phyloP scores from a whole-genome alignment of 805 yeast genomes.

The Lipomyces starkeyi region DNA sequence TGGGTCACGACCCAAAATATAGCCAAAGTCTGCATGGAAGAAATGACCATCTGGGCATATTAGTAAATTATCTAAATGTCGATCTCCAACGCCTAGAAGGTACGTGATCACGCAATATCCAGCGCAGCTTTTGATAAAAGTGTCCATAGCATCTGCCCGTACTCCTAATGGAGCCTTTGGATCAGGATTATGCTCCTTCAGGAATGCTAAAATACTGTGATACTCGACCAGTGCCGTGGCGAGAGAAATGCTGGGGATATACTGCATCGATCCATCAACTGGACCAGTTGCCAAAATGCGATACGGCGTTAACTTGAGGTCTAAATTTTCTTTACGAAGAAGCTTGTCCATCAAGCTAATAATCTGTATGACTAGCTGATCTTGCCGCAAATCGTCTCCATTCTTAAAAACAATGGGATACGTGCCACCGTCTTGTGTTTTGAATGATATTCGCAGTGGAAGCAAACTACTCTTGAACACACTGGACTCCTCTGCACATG shows the following conservation, averaged over 20 bases:
- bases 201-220: conserved; percentile 76
- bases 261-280: conserved; percentile 90
- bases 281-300: conserved; percentile 89
- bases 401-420: conserved; percentile 91
- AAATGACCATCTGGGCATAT: conserved; percentile 84
- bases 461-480: conserved; percentile 92
- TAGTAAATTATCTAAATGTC: conserved; percentile 90
- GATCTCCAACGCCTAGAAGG: conserved; percentile 93
- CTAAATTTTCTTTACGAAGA: conserved; percentile 86
- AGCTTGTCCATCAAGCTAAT: conserved; percentile 89
- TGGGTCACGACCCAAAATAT: conserved; percentile 95
- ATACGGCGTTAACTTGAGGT: conserved; percentile 85
- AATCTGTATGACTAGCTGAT: conserved; percentile 94
- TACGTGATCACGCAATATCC: conserved; percentile 98
- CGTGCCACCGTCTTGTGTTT: conserved; percentile 55
- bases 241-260: conserved; percentile 89
- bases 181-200: conserved; percentile 71
- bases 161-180: conserved; percentile 50
- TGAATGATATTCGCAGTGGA: conserved; percentile 83
- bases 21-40: conserved; percentile 98
- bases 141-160: conserved; percentile 79
- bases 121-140: conserved; percentile 87
- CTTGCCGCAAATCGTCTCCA: conserved; percentile 96
- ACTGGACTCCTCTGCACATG: conserved; percentile 61
- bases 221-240: conserved; percentile 75